phyloP scores from a whole-genome alignment of 805 yeast species.

The Lachancea thermotolerans region DNA sequence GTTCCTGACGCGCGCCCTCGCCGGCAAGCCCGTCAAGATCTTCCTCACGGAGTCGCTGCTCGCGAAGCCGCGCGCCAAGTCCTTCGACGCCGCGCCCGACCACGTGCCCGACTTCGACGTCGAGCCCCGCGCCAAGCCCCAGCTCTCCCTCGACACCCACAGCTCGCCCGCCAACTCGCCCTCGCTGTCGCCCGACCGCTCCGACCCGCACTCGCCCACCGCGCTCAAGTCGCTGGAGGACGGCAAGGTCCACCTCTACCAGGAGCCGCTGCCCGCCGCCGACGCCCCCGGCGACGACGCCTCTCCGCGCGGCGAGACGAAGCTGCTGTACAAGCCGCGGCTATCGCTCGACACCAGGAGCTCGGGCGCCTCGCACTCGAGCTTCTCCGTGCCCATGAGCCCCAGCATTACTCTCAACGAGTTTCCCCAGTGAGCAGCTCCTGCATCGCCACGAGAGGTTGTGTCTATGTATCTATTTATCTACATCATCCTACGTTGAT shows the following conservation, averaged over 20 bases:
- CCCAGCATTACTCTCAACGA: constrained; percentile 21
- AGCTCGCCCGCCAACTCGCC: constrained; percentile 7
- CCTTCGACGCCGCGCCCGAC: constrained; percentile 6
- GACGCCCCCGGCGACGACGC: constrained; percentile 1
- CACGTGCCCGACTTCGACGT: background rate
- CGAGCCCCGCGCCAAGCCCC: constrained; percentile 14
- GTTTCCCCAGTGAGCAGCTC: constrained; percentile 11
- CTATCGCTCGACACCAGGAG: constrained; percentile 1
- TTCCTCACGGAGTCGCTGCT: constrained; percentile 33
- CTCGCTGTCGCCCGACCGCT: constrained; percentile 28
- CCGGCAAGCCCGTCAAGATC: constrained; percentile 17
- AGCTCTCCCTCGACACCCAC: constrained; percentile 23
- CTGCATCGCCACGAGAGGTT: constrained; percentile 9
- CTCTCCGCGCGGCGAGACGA: constrained; percentile 3
- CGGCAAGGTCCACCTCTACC: constrained; percentile 22
- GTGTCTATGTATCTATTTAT: too few species aligned
- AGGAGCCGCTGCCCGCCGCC: constrained; percentile 26
- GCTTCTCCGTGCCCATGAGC: constrained; percentile 9
- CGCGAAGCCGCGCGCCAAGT: constrained; percentile 24
- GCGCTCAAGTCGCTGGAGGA: constrained; percentile 22
- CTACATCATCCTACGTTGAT: too few species aligned
- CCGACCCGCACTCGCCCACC: constrained; percentile 26
- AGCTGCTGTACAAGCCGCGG: constrained; percentile 8
- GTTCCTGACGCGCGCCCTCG: constrained; percentile 14
- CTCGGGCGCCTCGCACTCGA: background rate